Conservation (phyloP, 305 asterid genomes). For the Fraxinus baroniana region DNA sequence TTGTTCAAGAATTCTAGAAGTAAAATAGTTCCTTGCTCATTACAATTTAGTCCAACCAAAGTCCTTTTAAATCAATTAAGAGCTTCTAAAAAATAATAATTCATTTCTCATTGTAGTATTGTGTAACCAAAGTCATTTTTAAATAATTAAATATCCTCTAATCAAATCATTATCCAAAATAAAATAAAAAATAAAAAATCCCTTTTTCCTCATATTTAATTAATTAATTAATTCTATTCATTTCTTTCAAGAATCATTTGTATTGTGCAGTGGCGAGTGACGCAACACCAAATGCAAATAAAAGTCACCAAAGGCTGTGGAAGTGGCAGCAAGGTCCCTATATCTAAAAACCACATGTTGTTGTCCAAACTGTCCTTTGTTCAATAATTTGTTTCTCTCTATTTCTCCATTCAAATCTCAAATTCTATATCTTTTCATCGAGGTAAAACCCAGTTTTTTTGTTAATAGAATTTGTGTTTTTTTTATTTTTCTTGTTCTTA, state of each 20-base stretch:
- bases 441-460: constrained; percentile 9
- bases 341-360: background rate
- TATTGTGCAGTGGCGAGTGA: background rate
- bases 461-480: background rate
- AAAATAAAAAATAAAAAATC: background rate
- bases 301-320: background rate
- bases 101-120: background rate
- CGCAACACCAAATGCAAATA: background rate
- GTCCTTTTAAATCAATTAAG: background rate
- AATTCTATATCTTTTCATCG: background rate
- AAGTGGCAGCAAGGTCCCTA: background rate
- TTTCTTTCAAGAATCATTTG: background rate
- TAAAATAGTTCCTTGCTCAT: background rate
- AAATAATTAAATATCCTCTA: background rate
- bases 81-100: background rate
- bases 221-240: background rate
- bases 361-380: background rate
- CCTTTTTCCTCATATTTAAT: background rate
- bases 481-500: background rate
- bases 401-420: background rate
- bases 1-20: background rate
- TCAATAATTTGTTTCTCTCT: background rate
- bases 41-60: background rate
- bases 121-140: background rate
- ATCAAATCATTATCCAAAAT: background rate